Evolutionary conservation across 2,329 filamentous ascomycete species (phyloP), one percentile per base, ranked within the genome.

Genomic region (Zymoseptoria tritici): DNA sequence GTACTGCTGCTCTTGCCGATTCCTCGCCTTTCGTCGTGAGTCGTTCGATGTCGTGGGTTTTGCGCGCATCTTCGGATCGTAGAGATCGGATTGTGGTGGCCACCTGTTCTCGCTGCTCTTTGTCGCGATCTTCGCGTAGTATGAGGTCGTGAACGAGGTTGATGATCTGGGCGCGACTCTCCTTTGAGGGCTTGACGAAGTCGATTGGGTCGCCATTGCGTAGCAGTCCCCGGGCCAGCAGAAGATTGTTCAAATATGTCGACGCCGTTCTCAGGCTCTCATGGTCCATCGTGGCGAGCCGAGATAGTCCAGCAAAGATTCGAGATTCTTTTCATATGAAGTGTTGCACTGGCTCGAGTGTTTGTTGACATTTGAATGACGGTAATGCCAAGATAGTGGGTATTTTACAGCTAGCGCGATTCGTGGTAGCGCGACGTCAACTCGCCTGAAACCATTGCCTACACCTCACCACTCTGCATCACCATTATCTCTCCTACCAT

Each of bases 81-180:
- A 96, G 77, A 22, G 81, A 84, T 60, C 89, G 89, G 58, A 97
- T 83, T 3, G 90, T 90, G 13, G 84, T 83, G 3, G 90, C 90
- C 20, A 96, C 81, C 31, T 85, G 87, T 74, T 97, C 93, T 68
- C 90, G 87, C 73, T 95, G 88, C 64, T 94, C 89, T 63, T 91
- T 89, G 75, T 97, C 93, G 72, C 91, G 89, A 89, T 99, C 94
- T 79, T 92, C 85, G 66, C 92, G 85, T 61, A 97, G 74, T 60
- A 99, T 90, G 67, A 99, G 77, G 72, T 99, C 94, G 75, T 99
- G 96, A 54, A 99, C 85, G 22, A 99, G 82, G 71, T 93, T 89
- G 77, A 99, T 96, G 68, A 97, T 87, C 66, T 86, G 85, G 20
- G 89, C 88, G 86, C 94, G 93, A 19, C 89, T 89, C 55, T 82